These are phyloP conservation scores for Vairimorpha apis DNA, from an alignment of 371 early-diverging fungal genomes.

Conservation along the genomic window DNA sequence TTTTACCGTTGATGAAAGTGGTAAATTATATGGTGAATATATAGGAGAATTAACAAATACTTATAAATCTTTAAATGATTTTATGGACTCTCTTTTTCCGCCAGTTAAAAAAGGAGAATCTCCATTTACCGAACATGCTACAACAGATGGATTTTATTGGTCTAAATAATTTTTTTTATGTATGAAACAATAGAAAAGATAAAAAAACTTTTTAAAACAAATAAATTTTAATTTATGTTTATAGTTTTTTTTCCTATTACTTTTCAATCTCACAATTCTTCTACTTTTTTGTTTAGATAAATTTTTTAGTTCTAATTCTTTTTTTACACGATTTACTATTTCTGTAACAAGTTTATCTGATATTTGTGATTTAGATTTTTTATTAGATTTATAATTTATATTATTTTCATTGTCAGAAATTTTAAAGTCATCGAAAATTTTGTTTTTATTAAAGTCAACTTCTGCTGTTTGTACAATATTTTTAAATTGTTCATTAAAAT, in stretches of 20 bases:
- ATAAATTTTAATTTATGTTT: not conserved
- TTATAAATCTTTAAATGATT: slow-evolving; percentile 66
- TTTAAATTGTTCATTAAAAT: too few species aligned
- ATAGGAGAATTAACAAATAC: slow-evolving; percentile 16
- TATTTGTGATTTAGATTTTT: not conserved
- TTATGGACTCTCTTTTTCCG: slow-evolving; percentile 90
- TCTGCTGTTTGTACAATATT: too few species aligned
- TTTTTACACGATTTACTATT: not conserved
- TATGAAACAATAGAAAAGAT: not conserved
- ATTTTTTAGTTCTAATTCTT: not conserved
- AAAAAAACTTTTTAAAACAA: not conserved
- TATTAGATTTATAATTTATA: not conserved
- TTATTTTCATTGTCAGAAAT: too few species aligned
- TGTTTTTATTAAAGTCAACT: too few species aligned
- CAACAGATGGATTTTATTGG: slow-evolving; percentile 49
- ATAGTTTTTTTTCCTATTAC: not conserved
- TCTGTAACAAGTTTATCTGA: not conserved
- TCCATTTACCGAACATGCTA: slow-evolving; percentile 17
- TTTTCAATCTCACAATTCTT: not conserved
- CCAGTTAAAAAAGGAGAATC: slow-evolving; percentile 59
- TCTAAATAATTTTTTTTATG: not conserved
- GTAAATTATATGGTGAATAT: slow-evolving; percentile 78
- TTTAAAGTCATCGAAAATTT: too few species aligned
- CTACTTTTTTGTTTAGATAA: not conserved
- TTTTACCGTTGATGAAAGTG: slow-evolving; percentile 84